Evolutionary conservation across 345 rosid genomes (phyloP).

Genomic region (Acer negundo): DNA sequence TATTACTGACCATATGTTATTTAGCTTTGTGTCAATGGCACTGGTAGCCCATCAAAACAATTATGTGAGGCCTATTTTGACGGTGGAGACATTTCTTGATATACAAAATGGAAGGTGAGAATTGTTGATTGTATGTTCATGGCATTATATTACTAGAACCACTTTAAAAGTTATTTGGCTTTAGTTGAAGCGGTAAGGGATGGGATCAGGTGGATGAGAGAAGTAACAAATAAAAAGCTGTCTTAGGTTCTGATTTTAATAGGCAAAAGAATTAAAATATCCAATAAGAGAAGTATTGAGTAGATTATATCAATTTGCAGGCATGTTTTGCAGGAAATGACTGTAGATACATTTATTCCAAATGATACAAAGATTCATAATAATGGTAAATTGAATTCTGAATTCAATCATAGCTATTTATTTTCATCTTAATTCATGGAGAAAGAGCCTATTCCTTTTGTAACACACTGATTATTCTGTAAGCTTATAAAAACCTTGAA

Average conservation of each 20-base stretch:
- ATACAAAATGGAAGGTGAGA: slow-evolving; percentile 85
- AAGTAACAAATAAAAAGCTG: background rate
- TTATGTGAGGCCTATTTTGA: slow-evolving; percentile 85
- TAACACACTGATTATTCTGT: background rate
- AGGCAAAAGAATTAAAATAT: background rate
- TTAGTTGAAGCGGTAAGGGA: background rate
- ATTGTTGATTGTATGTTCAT: slow-evolving; percentile 14
- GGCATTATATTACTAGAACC: background rate
- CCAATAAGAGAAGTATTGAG: background rate
- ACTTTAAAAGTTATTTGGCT: background rate
- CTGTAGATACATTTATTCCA: slow-evolving; percentile 93
- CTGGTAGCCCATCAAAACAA: slow-evolving; percentile 89
- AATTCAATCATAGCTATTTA: slow-evolving; percentile 16
- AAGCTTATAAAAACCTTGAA: slow-evolving; percentile 18
- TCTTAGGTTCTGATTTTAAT: slow-evolving; percentile 3
- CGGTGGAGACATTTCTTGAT: slow-evolving; percentile 67
- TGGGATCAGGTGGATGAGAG: background rate
- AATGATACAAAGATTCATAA: slow-evolving; percentile 71
- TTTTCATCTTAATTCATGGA: slow-evolving; percentile 15
- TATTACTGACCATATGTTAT: slow-evolving; percentile 24
- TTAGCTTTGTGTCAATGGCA: slow-evolving; percentile 81
- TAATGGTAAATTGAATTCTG: slow-evolving; percentile 50
- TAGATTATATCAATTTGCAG: slow-evolving; percentile 40
- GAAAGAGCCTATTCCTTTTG: background rate
- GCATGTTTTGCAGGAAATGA: slow-evolving; percentile 98